These are phyloP conservation scores for Eudorina sp. DNA, from an alignment of 139 green algal genomes.

Conservation along the genomic window DNA sequence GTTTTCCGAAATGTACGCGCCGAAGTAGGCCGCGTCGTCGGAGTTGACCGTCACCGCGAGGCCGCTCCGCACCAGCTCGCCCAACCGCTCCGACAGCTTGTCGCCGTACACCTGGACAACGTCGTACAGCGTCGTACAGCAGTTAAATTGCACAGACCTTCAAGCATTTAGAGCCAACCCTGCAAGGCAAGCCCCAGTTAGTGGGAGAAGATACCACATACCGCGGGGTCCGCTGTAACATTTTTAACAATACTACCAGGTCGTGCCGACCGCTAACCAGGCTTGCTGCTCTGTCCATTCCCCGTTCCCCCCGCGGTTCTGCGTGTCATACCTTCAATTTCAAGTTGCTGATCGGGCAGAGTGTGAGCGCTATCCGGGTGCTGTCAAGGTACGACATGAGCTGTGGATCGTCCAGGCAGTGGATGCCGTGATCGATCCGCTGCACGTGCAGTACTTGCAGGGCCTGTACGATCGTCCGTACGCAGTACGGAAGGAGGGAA, in stretches of 20 bases:
- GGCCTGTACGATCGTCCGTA: no score
- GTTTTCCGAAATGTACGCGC: constrained; percentile 67
- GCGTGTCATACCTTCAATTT: constrained; percentile 67
- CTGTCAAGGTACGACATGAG: constrained; percentile 61
- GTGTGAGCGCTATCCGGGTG: constrained; percentile 70
- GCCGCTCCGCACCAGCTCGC: constrained; percentile 21
- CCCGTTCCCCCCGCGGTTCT: not conserved
- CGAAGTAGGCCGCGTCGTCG: constrained; percentile 81
- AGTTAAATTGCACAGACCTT: no score
- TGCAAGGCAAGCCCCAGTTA: no score
- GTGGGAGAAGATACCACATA: no score
- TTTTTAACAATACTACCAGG: no score
- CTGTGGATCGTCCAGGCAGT: constrained; percentile 69
- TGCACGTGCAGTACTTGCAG: constrained; percentile 57
- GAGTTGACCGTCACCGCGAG: constrained; percentile 69
- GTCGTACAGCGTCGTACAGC: no score
- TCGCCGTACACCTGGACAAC: constrained; percentile 72
- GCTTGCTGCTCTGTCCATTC: not conserved
- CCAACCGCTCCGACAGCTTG: constrained; percentile 42
- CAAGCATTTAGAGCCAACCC: no score
- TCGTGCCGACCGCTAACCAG: no score
- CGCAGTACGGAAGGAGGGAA: no score
- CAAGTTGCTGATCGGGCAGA: constrained; percentile 84
- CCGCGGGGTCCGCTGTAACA: no score
- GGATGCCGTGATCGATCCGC: constrained; percentile 81